Base-by-base conservation (phyloP, 2,329 filamentous ascomycete species). In the Diaporthe citriasiana region DNA sequence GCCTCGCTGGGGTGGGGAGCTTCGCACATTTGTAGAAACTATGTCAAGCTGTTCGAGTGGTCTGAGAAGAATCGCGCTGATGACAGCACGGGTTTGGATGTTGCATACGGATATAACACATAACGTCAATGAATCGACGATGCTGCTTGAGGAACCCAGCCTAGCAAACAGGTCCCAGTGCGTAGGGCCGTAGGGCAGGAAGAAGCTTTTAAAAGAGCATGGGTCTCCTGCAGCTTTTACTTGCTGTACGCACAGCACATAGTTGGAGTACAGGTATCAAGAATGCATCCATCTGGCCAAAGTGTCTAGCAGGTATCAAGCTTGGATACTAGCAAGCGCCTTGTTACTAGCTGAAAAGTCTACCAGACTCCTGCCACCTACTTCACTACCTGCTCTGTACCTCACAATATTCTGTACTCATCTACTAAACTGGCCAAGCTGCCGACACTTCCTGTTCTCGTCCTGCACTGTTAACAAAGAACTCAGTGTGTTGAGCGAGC, bases 21-120 rank as follows among this genome's bases (percentile, higher is more conserved):
- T 38, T 50, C 42, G 40, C 60, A 66, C 45, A 66, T 66, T 9
- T 66, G 60, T 47, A 50, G 45, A 51, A 66, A 66, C 7, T 51
- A 66, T 22, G 60, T 51, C n/a, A 66, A 50, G 60, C 45, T 66
- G 30, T 66, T 66, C n/a, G 45, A 66, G 33, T 66, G 63, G 63
- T 66, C 63, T 13, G 45, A 66, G 45, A 17, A 38, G 45, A 51
- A 51, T 51, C 63, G 63, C 8, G 63, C 45, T 25, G 45, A 66
- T 66, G 45, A 66, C 22, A 66, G 45, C 30, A 51, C 45, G 45
- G 63, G 45, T 12, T 27, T 66, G 22, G 63, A 51, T 9, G 45
- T 66, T 51, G n/a, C 17, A 8, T 66, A 66, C 25, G 63, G 63
- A 10, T 51, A 66, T 27, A 9, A 3, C 22, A 15, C 42, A 35